Evolutionary conservation across 1,139 yeast species (phyloP).

Genomic region (Yamadazyma conglobata): DNA sequence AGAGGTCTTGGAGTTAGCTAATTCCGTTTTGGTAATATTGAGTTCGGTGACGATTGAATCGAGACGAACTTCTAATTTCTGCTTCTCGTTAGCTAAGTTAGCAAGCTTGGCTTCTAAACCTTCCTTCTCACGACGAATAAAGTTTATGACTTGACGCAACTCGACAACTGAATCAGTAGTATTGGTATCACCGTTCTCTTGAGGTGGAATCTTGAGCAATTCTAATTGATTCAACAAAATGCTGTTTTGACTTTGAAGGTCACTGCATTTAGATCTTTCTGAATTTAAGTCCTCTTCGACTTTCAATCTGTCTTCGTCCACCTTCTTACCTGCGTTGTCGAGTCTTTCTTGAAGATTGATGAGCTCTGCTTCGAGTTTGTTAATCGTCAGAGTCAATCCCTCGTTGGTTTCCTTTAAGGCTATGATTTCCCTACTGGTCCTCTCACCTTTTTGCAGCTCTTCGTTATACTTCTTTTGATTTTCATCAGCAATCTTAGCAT

Average conservation of each 20-base stretch:
- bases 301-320: slow-evolving; percentile 22
- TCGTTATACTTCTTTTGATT: slow-evolving; percentile 54
- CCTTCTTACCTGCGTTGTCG: slow-evolving; percentile 23
- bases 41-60: slow-evolving; percentile 40
- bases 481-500: slow-evolving; percentile 45
- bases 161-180: slow-evolving; percentile 23
- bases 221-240: slow-evolving; percentile 72
- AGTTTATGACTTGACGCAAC: slow-evolving; percentile 53
- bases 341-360: slow-evolving; percentile 17
- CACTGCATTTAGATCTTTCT: slow-evolving; percentile 47
- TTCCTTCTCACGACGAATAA: slow-evolving; percentile 76
- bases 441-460: slow-evolving; percentile 56
- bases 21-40: slow-evolving; percentile 41
- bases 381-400: slow-evolving; percentile 32
- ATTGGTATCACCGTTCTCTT: slow-evolving; percentile 11
- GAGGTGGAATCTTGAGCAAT: slow-evolving; percentile 20
- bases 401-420: slow-evolving; percentile 42
- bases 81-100: slow-evolving; percentile 46
- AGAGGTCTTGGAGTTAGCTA: slow-evolving; percentile 31
- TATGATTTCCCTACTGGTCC: slow-evolving; percentile 45
- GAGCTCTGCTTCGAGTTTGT: slow-evolving; percentile 27
- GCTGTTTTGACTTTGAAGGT: slow-evolving; percentile 62
- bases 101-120: slow-evolving; percentile 59
- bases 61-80: slow-evolving; percentile 43
- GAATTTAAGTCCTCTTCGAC: slow-evolving; percentile 54